phyloP scores from a whole-genome alignment of 805 yeast genomes.

The Candida multigemmis region DNA sequence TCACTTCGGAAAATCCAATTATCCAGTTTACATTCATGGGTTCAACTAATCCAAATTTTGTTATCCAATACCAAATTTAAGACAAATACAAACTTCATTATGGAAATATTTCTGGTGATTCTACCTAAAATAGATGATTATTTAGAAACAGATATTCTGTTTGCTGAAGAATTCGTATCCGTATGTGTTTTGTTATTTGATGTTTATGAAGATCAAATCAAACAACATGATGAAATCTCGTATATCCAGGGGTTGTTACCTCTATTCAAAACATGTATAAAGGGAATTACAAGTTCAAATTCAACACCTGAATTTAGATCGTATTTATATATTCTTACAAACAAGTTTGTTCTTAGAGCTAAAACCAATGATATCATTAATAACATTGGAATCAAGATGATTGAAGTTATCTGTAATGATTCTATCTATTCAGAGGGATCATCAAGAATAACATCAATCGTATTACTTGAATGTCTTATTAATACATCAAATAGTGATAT shows the following conservation, averaged over 20 bases:
- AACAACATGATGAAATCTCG: slow-evolving; percentile 9
- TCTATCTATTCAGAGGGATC: slow-evolving; percentile 73
- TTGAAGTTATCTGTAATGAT: slow-evolving; percentile 66
- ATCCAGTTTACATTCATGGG: slow-evolving; percentile 73
- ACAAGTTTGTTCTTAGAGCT: slow-evolving; percentile 51
- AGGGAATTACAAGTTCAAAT: slow-evolving; percentile 63
- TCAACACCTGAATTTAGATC: slow-evolving; percentile 64
- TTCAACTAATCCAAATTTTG: slow-evolving; percentile 64
- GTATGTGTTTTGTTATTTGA: slow-evolving; percentile 65
- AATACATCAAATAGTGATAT: slow-evolving; percentile 50
- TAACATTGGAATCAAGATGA: slow-evolving; percentile 49
- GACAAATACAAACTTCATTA: slow-evolving; percentile 45
- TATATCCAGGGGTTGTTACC: slow-evolving; percentile 49
- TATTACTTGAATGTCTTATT: slow-evolving; percentile 62
- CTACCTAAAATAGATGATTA: slow-evolving; percentile 73
- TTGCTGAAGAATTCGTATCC: slow-evolving; percentile 71
- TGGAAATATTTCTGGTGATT: slow-evolving; percentile 67
- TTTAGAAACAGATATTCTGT: slow-evolving; percentile 53
- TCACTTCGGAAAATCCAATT: slow-evolving; percentile 46
- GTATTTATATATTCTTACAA: slow-evolving; percentile 68
- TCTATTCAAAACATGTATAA: slow-evolving; percentile 63
- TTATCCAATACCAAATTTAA: slow-evolving; percentile 33
- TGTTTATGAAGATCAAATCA: slow-evolving; percentile 35
- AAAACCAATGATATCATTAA: slow-evolving; percentile 48
- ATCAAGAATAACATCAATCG: slow-evolving; percentile 62